Conservation (phyloP, 352 stramenopile species). For the Globisporangium viniferum region DNA sequence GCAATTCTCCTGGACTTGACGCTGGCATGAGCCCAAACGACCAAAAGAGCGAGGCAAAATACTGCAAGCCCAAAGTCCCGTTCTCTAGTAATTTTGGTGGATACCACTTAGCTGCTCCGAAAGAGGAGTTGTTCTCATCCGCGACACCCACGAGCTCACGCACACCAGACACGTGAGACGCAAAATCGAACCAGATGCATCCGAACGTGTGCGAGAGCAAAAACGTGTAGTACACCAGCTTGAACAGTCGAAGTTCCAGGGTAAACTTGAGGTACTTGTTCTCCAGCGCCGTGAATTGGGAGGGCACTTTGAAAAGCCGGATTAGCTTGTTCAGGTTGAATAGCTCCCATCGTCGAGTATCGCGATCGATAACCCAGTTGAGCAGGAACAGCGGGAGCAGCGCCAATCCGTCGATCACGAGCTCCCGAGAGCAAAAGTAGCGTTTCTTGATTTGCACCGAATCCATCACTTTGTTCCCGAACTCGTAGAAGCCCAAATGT, state of each 20-base stretch:
- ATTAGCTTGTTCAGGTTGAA: conserved; percentile 71
- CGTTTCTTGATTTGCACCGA: conserved; percentile 29
- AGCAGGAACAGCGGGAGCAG: conserved; percentile 49
- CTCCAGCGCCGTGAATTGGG: conserved; percentile 46
- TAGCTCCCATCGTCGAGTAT: conserved; percentile 25
- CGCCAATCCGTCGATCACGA: conserved; percentile 44
- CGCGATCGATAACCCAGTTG: conserved; percentile 27
- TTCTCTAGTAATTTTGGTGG: conserved; percentile 28
- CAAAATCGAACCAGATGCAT: conserved; percentile 68
- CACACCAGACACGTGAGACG: conserved; percentile 23
- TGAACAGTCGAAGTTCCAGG: conserved; percentile 59
- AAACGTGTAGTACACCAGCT: conserved; percentile 76
- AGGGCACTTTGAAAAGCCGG: conserved; percentile 54
- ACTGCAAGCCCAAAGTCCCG: conserved; percentile 35
- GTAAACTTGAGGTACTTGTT: conserved; percentile 66
- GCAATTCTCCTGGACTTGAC: conserved; percentile 44
- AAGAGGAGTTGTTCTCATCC: conserved; percentile 6
- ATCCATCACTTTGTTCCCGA: conserved; percentile 73
- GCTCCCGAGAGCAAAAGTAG: conserved; percentile 46
- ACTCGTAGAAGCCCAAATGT: conserved; percentile 56
- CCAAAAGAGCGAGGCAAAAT: conserved; percentile 66
- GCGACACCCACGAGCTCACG: background rate
- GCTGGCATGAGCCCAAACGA: conserved; percentile 67
- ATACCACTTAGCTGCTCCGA: conserved; percentile 30
- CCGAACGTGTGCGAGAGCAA: conserved; percentile 53